phyloP scores from a whole-genome alignment of 1,284 basidiomycete species.

The Boletus semigastroideus region DNA sequence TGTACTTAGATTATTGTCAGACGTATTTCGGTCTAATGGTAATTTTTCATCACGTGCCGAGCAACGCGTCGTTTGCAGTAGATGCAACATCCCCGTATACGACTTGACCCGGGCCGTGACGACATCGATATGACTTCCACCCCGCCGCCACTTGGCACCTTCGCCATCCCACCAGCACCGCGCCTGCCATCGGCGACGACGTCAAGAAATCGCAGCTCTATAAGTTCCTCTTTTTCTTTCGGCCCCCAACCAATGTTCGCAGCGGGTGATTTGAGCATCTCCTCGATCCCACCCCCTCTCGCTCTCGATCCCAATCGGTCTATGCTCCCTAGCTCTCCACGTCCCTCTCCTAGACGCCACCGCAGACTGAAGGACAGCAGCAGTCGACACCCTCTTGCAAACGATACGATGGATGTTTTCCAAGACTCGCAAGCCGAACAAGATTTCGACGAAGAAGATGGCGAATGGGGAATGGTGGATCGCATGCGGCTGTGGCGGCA shows the following conservation, averaged over 20 bases:
- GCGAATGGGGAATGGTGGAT: slow-evolving; percentile 83
- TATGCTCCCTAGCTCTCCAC: slow-evolving; percentile 66
- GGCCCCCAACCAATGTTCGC: slow-evolving; percentile 70
- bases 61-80: slow-evolving; percentile 6
- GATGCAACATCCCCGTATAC: no score
- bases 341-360: slow-evolving; percentile 57
- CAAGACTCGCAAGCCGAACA: slow-evolving; percentile 61
- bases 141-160: slow-evolving; percentile 30
- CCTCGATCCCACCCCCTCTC: slow-evolving; percentile 51
- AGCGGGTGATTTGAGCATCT: slow-evolving; percentile 55
- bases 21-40: background rate
- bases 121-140: slow-evolving; percentile 29
- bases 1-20: background rate
- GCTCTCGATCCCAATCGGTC: slow-evolving; percentile 76
- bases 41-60: slow-evolving; percentile 16
- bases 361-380: slow-evolving; percentile 49
- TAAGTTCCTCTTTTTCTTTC: slow-evolving; percentile 81
- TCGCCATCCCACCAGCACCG: slow-evolving; percentile 27
- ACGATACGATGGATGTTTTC: slow-evolving; percentile 74
- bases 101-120: background rate
- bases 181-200: slow-evolving; percentile 30
- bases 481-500: slow-evolving; percentile 97
- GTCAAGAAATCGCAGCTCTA: slow-evolving; percentile 52
- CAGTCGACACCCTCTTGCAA: slow-evolving; percentile 68
- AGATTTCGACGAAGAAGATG: slow-evolving; percentile 48